phyloP scores from a whole-genome alignment of 1,284 basidiomycete species.

The Phaffia rhodozyma region DNA sequence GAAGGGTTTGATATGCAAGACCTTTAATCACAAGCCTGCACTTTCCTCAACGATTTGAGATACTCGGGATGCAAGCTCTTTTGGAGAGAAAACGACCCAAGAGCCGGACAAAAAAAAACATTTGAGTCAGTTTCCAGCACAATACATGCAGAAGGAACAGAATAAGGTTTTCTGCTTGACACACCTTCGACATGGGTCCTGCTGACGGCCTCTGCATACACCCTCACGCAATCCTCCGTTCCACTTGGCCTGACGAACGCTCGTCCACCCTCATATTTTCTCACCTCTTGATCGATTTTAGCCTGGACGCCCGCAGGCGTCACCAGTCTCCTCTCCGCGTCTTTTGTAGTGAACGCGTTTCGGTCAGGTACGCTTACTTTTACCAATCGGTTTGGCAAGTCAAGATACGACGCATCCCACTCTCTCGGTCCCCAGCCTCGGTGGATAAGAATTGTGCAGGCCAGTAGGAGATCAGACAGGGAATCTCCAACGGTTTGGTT shows the following conservation, averaged over 20 bases:
- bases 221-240: constrained; percentile 95
- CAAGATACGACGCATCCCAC: constrained; percentile 90
- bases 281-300: constrained; percentile 75
- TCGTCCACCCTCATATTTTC: constrained; percentile 69
- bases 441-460: constrained; percentile 83
- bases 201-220: constrained; percentile 84
- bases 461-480: constrained; percentile 88
- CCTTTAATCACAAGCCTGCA: no score
- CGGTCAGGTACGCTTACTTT: constrained; percentile 85
- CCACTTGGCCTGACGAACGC: constrained; percentile 94
- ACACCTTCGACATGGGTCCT: constrained; percentile 67
- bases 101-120: not conserved
- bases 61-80: constrained; percentile 15
- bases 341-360: constrained; percentile 74
- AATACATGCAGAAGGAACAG: not conserved
- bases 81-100: not conserved
- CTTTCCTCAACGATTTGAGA: constrained; percentile 14
- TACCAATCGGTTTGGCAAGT: constrained; percentile 91
- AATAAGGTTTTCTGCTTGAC: constrained; percentile 25
- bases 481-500: constrained; percentile 99
- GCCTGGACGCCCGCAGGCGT: constrained; percentile 69
- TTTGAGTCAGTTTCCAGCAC: no score
- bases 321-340: constrained; percentile 81
- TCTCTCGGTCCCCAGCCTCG: constrained; percentile 69
- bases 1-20: no score